These are phyloP conservation scores for Hansenula lynferdii DNA, from an alignment of 1,139 yeast species.

Conservation along the genomic window DNA sequence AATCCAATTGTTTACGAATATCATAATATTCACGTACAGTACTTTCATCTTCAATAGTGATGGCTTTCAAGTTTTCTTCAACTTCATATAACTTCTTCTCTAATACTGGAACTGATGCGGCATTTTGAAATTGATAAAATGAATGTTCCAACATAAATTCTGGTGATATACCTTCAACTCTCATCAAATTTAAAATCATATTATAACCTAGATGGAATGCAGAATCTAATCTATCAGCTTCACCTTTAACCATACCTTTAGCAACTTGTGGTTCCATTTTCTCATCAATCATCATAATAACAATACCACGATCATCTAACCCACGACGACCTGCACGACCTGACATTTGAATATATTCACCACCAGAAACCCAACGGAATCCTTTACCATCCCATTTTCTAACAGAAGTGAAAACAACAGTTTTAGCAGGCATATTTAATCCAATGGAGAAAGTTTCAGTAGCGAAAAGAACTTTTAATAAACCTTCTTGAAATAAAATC, in stretches of 20 bases:
- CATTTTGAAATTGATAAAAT: constrained; percentile 92
- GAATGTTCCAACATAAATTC: constrained; percentile 95
- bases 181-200: constrained; percentile 91
- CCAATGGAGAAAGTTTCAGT: constrained; percentile 99
- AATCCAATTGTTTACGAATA: constrained; percentile 61
- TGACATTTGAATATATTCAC: constrained; percentile 99
- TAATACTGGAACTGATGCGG: constrained; percentile 81
- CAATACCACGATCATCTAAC: constrained; percentile 97
- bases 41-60: constrained; percentile 68
- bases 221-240: constrained; percentile 92
- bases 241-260: constrained; percentile 99
- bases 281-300: constrained; percentile 98
- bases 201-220: constrained; percentile 96
- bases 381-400: constrained; percentile 98
- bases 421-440: constrained; percentile 95
- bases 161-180: constrained; percentile 98
- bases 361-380: constrained; percentile 98
- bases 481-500: constrained; percentile 94
- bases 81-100: constrained; percentile 58
- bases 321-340: constrained; percentile 99
- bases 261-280: constrained; percentile 99
- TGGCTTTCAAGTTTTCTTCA: constrained; percentile 41
- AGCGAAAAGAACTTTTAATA: constrained; percentile 89
- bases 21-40: constrained; percentile 80
- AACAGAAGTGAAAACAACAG: constrained; percentile 96